These are phyloP conservation scores for Tetrapyrgos nigripes DNA, from an alignment of 1,284 basidiomycete genomes.

Conservation along the genomic window DNA sequence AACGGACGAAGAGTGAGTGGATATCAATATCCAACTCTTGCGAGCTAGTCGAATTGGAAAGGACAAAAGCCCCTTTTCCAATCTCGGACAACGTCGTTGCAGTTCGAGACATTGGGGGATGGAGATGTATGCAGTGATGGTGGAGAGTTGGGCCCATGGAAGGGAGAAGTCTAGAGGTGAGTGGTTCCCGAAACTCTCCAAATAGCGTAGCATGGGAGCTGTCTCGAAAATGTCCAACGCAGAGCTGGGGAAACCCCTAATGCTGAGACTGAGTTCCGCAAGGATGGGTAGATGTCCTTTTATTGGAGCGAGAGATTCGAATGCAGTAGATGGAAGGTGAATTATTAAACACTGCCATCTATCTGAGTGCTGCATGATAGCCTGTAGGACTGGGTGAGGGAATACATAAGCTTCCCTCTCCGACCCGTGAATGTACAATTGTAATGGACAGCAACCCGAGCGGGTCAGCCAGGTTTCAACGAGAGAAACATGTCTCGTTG, in stretches of 20 bases:
- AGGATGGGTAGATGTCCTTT: not conserved
- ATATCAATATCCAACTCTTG: too few relatives aligned
- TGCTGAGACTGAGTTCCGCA: not conserved
- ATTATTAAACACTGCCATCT: not conserved
- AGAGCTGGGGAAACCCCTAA: not conserved
- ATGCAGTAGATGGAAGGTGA: not conserved
- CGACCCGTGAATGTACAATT: not conserved
- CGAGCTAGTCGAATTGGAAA: not conserved
- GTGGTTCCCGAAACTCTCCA: slow-evolving; percentile 47
- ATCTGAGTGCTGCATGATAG: not conserved
- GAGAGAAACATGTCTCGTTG: not conserved
- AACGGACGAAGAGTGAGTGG: not conserved
- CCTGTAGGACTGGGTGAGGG: not conserved
- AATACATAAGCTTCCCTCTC: not conserved
- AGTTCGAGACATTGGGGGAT: slow-evolving; percentile 37
- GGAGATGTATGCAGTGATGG: slow-evolving; percentile 39
- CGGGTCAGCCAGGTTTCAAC: not conserved
- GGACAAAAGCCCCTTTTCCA: not conserved
- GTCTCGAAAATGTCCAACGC: slow-evolving; percentile 35
- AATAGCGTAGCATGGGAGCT: slow-evolving; percentile 38
- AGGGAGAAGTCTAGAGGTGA: slow-evolving; percentile 40
- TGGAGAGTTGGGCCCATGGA: slow-evolving; percentile 40
- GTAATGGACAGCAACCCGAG: not conserved
- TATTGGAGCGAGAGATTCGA: not conserved
- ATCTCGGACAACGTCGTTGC: not conserved